phyloP scores from a whole-genome alignment of 2,329 filamentous ascomycete genomes.

The Podosphaera leucotricha region DNA sequence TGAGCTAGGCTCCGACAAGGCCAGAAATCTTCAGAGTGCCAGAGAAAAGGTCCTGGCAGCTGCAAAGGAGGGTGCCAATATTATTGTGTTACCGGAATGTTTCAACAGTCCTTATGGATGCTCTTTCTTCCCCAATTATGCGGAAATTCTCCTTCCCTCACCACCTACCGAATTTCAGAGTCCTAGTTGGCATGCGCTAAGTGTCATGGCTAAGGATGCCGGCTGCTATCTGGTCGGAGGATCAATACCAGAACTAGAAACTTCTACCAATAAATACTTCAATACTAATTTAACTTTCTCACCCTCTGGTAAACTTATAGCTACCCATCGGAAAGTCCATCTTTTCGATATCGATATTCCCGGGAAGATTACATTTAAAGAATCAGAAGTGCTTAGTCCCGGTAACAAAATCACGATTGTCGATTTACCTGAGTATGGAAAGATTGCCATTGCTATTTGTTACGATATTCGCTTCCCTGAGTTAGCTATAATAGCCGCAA shows the following conservation, averaged over 20 bases:
- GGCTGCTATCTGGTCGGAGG: constrained; percentile 69
- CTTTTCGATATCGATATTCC: constrained; percentile 97
- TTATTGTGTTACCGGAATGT: constrained; percentile 89
- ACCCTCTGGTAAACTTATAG: constrained; percentile 57
- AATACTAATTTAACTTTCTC: constrained; percentile 77
- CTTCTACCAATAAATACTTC: constrained; percentile 45
- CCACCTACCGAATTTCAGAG: constrained; percentile 45
- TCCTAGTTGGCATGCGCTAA: constrained; percentile 69
- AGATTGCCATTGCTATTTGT: constrained; percentile 75
- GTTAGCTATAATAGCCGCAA: constrained; percentile 67
- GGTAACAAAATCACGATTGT: constrained; percentile 71
- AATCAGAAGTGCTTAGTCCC: constrained; percentile 69
- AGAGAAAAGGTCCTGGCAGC: constrained; percentile 66
- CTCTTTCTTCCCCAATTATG: constrained; percentile 74
- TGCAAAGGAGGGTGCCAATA: constrained; percentile 48
- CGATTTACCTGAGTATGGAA: constrained; percentile 71
- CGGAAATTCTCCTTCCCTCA: constrained; percentile 62
- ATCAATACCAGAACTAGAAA: constrained; percentile 67
- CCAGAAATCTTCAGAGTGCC: constrained; percentile 59
- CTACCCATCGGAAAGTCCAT: constrained; percentile 78
- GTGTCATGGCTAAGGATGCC: constrained; percentile 54
- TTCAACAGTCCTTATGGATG: constrained; percentile 97
- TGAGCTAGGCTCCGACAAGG: constrained; percentile 48
- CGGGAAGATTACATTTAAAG: constrained; percentile 74
- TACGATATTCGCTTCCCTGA: constrained; percentile 97